These are phyloP conservation scores for Bolboschoenoplectus hybrid DNA, from an alignment of 202 grass and related monocot genomes.

Conservation along the genomic window DNA sequence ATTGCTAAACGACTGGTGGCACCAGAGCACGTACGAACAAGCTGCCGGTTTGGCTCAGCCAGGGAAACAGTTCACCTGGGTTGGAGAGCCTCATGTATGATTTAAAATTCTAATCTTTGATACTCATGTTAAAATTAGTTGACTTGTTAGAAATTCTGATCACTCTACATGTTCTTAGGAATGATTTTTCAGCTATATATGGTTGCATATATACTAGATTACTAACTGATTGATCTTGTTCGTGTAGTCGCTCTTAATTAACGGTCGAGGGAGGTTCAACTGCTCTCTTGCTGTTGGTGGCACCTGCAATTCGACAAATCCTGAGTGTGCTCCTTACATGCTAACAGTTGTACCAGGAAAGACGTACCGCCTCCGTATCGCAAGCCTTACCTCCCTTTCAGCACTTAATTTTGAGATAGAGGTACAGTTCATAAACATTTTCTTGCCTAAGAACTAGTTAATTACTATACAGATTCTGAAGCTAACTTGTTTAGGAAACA, in stretches of 20 bases:
- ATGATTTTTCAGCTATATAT: neutral
- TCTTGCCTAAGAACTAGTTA: neutral
- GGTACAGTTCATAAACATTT: conserved; percentile 40
- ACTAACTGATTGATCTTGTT: neutral
- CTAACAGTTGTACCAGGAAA: conserved; percentile 72
- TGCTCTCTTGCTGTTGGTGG: conserved; percentile 41
- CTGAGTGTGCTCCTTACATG: conserved; percentile 52
- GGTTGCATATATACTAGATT: neutral
- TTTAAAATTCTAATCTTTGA: conserved; percentile 6
- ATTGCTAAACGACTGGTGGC: conserved; percentile 88
- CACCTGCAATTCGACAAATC: conserved; percentile 42
- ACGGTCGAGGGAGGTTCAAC: conserved; percentile 64
- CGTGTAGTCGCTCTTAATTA: conserved; percentile 66
- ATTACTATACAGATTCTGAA: neutral
- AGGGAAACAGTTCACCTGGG: conserved; percentile 50
- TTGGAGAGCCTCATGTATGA: conserved; percentile 63
- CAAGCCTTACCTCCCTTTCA: conserved; percentile 73
- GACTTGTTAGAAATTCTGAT: neutral
- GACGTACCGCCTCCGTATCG: conserved; percentile 77
- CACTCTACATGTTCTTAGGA: neutral
- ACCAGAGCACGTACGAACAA: conserved; percentile 77
- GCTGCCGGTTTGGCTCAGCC: conserved; percentile 49
- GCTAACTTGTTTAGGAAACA: neutral
- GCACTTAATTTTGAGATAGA: conserved; percentile 90
- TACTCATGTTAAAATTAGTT: neutral